Base-by-base conservation (phyloP, 1,139 yeast species). In the Lodderomyces margitis region DNA sequence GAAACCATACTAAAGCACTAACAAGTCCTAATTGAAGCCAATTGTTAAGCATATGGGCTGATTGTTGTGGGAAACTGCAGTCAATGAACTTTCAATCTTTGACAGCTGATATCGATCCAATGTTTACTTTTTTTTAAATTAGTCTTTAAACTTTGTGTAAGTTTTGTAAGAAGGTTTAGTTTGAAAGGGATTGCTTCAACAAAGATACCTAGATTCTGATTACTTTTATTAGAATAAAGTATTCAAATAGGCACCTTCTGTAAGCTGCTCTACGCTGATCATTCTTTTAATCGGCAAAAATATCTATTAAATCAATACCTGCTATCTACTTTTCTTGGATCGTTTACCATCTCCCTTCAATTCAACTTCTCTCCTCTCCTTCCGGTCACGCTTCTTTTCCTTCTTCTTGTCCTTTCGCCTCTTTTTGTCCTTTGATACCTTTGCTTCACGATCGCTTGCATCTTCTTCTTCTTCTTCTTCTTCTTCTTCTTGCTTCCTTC, bases 401-500 rank as follows among this genome's bases (percentile, higher is more conserved):
- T 27, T 14, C 32, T 35, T 30, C 42, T 35, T 37, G 5, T 38
- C 37, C 34, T 34, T 21, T 27, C 23, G 20, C 34, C 34, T 36
- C 45, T 39, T 39, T 9, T 33, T 34, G 23, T 38, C 39, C 21
- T 24, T 31, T n/a, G 5, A 3, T 16, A 4, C 9, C 4, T 25
- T 4, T 25, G 4, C 25, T 9, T 10, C n/a, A 10, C 11, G n/a
- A 23, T 9, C 10, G 20, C 11, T 24, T 27, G 16, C 17, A 10
- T 19, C 17, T 35, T 37, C 12, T 37, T 36, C 30, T 38, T 46
- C 41, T 38, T 39, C 14, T 38, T 47, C 40, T 43, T 44, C 46
- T 45, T 42, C 2, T 47, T 45, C 28, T 34, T 40, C 36, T 42
- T 45, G 30, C 37, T 40, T 25, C 42, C 45, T 37, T 45, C 47